Evolutionary conservation across 2,329 filamentous ascomycete genomes (phyloP), one percentile per base, ranked within the genome.

Genomic region (Pyricularia pennisetigena): DNA sequence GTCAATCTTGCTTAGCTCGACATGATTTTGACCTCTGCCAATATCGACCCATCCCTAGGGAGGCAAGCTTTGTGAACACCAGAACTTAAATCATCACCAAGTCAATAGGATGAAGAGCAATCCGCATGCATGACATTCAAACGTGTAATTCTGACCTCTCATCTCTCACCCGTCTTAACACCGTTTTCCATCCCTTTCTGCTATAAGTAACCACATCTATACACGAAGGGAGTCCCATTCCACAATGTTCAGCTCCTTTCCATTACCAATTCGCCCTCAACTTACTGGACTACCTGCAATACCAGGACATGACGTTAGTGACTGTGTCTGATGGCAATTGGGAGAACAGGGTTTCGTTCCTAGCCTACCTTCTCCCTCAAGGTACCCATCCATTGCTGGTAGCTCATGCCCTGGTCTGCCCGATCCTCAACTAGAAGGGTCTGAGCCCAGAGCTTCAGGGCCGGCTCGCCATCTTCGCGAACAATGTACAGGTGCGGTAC

Each of bases 401-500:
- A 89, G 77, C 94, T 97, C 80, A 97, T 89, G 66, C 93, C 90
- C 81, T 97, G 93, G 77, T 99, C 95, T 68, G 94, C 93, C 72
- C 94, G 85, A 79, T 99, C 95, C 79, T 99, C 95, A 64, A 99
- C 90, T 74, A 99, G 82, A 79, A 98, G 83, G 62, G 95, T 97
- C 83, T 97, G 94, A 63, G 95, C 95, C 95, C 95, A 99, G 71
- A 98, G 82, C 80, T 96, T 94, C 77, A 99, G 82, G 74, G 92
- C 94, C 35, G 95, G 95, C 80, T 99, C 95, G 67, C 95, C 95
- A 75, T 98, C 95, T 79, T 98, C 94, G 74, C 94, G 89, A 70
- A 98, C 91, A 73, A 98, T 85, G 77, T 98, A 99, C 68, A 99
- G 82, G 75, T 97, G 92, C 65, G 95, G 95, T 70, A 96, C 88